Evolutionary conservation across 805 yeast genomes (phyloP).

Genomic region (Ogataea glucozyma): DNA sequence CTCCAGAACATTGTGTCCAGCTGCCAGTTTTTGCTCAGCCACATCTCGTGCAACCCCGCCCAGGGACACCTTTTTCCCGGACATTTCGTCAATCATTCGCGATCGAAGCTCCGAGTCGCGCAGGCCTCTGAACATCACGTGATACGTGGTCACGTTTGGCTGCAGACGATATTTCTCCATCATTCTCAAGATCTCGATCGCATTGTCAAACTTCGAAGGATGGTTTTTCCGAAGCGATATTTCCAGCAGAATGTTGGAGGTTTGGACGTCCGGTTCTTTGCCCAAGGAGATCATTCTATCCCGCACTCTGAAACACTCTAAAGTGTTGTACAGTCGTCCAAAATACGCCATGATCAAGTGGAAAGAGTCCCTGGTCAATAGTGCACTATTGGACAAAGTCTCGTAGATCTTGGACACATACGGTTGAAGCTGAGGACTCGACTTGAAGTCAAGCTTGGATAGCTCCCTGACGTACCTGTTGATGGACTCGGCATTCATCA

Average conservation of each 20-base stretch:
- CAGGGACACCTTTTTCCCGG: constrained; percentile 1
- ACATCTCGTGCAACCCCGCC: constrained; percentile 7
- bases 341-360: constrained; percentile 13
- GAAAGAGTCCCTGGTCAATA: constrained; percentile 12
- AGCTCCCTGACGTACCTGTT: constrained; percentile 13
- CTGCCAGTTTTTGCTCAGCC: constrained; percentile 5
- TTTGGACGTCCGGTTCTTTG: constrained; percentile 13
- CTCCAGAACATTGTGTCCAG: not conserved
- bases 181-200: constrained; percentile 12
- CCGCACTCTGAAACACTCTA: constrained; percentile 15
- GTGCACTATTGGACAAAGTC: constrained; percentile 10
- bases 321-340: constrained; percentile 14
- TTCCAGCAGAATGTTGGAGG: constrained; percentile 15
- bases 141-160: constrained; percentile 15
- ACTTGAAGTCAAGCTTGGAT: constrained; percentile 8
- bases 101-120: constrained; percentile 9
- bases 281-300: constrained; percentile 17
- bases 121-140: constrained; percentile 16
- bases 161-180: constrained; percentile 4
- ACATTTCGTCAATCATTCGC: constrained; percentile 8
- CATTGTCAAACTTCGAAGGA: constrained; percentile 10
- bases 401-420: constrained; percentile 12
- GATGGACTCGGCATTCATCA: constrained; percentile 2
- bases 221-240: constrained; percentile 14
- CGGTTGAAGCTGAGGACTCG: constrained; percentile 4